Evolutionary conservation across 164 flowering plant species (phyloP), one percentile per base, ranked within the genome.

Genomic region (Brasenia schreberi): DNA sequence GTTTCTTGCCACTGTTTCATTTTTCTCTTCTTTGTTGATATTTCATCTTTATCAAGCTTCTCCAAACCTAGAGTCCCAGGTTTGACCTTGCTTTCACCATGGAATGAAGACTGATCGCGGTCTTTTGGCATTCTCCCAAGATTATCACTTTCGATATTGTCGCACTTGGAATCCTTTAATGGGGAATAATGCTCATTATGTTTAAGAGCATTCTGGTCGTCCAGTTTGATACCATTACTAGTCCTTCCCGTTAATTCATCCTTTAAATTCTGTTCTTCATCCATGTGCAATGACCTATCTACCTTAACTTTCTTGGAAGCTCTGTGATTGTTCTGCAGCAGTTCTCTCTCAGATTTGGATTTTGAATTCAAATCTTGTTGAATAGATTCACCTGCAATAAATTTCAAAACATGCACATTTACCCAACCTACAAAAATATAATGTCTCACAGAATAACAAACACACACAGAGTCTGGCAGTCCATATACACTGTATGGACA

Each of bases 261-360:
- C 0, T 49, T 6, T 14, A 80, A 72, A 44, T 27, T 69, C 77
- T 75, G 58, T 66, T 75, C 81, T 64, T 75, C 84, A 66, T 76
- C 16, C 12, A 6, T 49, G 7, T 49, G 56, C 16, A 14, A 14
- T 9, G 16, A 14, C 10, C 10, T 14, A 58, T 75, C 87, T 42
- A 66, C 73, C 85, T 81, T 88, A 6, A 67, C 62, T 77, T 88
- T 91, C 86, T 94, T 91, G 64, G 83, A 75, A 59, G 72, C 69
- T 73, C 66, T 79, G 67, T 60, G 69, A 73, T 39, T 65, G 68
- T 81, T 85, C 69, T 71, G 80, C 66, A 79, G 80, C 63, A 66
- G 19, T 19, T 64, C 81, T 73, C 83, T 77, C 80, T 78, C 81
- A 71, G 69, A 71, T 65, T 80, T 84, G 45, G 65, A 58, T 74